Percentiles rank a stretch among this genome's conserved stretches.
Evolutionary conservation across 306 rosid genomes (phyloP).

Genomic region (Styphnolobium japonicum): DNA sequence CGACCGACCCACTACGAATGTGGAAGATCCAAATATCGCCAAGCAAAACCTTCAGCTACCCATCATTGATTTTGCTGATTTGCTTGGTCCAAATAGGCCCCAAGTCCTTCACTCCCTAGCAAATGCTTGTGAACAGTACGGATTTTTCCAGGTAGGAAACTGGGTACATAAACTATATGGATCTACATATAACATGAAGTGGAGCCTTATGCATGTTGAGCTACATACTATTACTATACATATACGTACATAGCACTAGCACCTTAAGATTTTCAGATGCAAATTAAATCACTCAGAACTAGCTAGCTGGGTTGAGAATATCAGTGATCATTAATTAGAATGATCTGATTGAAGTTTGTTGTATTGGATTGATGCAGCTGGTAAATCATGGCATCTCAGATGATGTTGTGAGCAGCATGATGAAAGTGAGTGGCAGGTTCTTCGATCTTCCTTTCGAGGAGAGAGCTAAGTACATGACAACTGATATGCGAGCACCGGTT

Average conservation of each 20-base stretch:
- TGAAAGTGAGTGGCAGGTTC: constrained; percentile 56
- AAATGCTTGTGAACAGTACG: constrained; percentile 65
- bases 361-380: constrained; percentile 44
- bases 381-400: constrained; percentile 66
- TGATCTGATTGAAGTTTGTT: background rate
- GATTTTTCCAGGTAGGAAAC: constrained; percentile 73
- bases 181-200: background rate
- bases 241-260: no score
- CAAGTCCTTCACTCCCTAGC: constrained; percentile 52
- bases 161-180: background rate
- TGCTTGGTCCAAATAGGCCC: constrained; percentile 59
- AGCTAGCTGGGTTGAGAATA: background rate
- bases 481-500: constrained; percentile 63
- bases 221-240: background rate
- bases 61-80: constrained; percentile 62
- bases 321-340: background rate
- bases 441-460: constrained; percentile 72
- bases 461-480: constrained; percentile 69
- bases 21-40: background rate
- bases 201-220: background rate
- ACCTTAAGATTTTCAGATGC: background rate
- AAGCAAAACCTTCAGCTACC: constrained; percentile 54
- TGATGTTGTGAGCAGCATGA: constrained; percentile 46
- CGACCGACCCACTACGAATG: constrained; percentile 50
- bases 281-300: background rate